Percentiles rank a stretch among this genome's conserved stretches.
These are phyloP conservation scores for Thecaphora frezii DNA, from an alignment of 1,284 basidiomycete genomes.

Conservation along the genomic window DNA sequence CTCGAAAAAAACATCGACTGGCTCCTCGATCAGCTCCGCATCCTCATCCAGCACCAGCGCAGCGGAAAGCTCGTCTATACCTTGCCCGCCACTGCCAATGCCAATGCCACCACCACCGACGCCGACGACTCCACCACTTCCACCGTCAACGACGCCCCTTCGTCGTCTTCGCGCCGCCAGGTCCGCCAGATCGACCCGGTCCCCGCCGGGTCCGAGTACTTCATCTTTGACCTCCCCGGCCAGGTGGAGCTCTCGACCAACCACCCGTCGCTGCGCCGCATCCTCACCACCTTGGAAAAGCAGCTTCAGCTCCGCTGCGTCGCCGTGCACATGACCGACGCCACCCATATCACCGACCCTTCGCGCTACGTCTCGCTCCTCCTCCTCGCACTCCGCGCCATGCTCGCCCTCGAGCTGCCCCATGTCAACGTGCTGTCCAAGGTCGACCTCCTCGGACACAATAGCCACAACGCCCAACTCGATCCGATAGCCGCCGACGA, in stretches of 20 bases:
- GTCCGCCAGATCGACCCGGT: constrained; percentile 2
- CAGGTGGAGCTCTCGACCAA: constrained; percentile 98
- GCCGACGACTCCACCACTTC: too few relatives aligned
- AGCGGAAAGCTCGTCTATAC: background rate
- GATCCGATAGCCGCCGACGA: constrained; percentile 20
- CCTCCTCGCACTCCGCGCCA: constrained; percentile 86
- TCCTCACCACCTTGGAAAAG: constrained; percentile 76
- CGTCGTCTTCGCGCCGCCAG: too few relatives aligned
- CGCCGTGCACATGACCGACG: constrained; percentile 91
- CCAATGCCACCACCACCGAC: too few relatives aligned
- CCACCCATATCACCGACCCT: constrained; percentile 93
- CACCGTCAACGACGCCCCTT: too few relatives aligned
- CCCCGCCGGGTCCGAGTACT: constrained; percentile 65
- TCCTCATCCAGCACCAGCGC: constrained; percentile 35
- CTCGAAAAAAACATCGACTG: constrained; percentile 93
- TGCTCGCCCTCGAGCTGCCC: constrained; percentile 96
- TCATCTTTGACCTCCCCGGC: constrained; percentile 93
- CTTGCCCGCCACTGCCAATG: too few relatives aligned
- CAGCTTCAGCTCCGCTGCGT: constrained; percentile 75
- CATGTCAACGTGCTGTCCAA: constrained; percentile 97
- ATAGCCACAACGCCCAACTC: constrained; percentile 16
- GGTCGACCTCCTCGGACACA: constrained; percentile 75
- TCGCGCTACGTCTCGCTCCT: constrained; percentile 92
- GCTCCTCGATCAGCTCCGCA: constrained; percentile 70
- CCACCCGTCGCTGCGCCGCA: constrained; percentile 66